These are phyloP conservation scores for Zizania latifolia DNA, from an alignment of 176 grass and related monocot genomes.

Conservation along the genomic window DNA sequence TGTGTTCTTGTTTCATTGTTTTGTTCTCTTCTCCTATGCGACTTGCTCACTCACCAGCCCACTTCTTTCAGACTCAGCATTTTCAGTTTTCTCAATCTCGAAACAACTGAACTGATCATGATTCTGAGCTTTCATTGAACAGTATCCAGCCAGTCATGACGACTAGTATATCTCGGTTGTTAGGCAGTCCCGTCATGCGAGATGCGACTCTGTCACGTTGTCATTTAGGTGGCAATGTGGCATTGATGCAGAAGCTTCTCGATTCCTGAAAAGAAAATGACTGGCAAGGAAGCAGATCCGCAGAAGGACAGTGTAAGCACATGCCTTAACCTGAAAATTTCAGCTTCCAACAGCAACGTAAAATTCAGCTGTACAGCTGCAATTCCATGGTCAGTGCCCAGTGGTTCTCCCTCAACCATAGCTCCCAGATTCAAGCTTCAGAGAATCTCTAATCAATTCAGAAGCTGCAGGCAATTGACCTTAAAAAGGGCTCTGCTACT, in stretches of 20 bases:
- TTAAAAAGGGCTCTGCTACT: too few species aligned
- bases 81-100: neutral
- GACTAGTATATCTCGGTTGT: neutral
- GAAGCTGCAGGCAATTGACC: too few species aligned
- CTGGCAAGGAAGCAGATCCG: neutral
- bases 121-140: too few species aligned
- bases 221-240: too few species aligned
- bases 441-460: too few species aligned
- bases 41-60: neutral
- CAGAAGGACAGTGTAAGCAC: constrained; percentile 13
- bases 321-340: neutral
- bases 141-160: too few species aligned
- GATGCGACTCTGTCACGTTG: too few species aligned
- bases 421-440: neutral
- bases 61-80: neutral
- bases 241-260: neutral
- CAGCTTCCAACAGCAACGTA: neutral
- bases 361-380: neutral
- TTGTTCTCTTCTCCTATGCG: neutral
- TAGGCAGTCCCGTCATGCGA: neutral
- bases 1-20: too few species aligned
- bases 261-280: neutral
- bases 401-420: neutral
- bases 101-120: neutral
- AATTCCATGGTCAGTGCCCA: neutral